A percentile compares a stretch with the other conserved stretches of the same genome.
phyloP scores from a whole-genome alignment of 2,329 filamentous ascomycete genomes.

The Aschersonia sp. region DNA sequence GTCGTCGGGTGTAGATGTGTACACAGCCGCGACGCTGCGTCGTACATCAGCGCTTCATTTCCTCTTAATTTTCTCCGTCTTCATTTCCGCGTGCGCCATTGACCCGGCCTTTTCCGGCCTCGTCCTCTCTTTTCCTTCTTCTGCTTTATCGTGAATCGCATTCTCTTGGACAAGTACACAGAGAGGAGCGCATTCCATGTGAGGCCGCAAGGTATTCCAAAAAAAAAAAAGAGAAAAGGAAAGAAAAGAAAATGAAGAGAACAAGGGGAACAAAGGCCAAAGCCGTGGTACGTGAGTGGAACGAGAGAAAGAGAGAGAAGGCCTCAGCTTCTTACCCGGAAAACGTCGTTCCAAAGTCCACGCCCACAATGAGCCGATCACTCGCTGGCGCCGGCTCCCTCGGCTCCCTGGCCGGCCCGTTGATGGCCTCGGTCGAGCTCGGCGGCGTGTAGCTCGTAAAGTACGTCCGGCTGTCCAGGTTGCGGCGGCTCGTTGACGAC shows the following conservation, averaged over 20 bases:
- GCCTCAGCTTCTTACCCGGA: slow-evolving; percentile 42
- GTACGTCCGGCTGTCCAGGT: slow-evolving; percentile 40
- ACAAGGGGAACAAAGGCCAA: background rate
- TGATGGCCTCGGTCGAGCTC: slow-evolving; percentile 47
- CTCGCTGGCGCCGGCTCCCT: slow-evolving; percentile 35
- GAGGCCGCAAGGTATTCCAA: no score
- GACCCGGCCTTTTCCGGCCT: background rate
- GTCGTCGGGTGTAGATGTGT: slow-evolving; percentile 63
- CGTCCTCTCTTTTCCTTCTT: background rate
- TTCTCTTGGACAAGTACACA: background rate
- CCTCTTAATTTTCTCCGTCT: background rate
- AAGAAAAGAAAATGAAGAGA: background rate
- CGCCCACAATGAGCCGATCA: slow-evolving; percentile 60
- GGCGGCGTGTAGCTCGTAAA: slow-evolving; percentile 40
- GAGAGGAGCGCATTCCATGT: no score
- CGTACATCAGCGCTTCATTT: background rate
- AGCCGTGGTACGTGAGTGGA: background rate
- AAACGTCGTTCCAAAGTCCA: slow-evolving; percentile 78
- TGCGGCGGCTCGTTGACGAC: slow-evolving; percentile 28
- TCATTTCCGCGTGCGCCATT: no score
- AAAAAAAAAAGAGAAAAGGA: background rate
- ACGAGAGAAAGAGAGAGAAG: background rate
- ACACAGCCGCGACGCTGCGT: slow-evolving; percentile 50
- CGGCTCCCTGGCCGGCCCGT: slow-evolving; percentile 42
- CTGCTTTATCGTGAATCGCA: background rate